A percentile compares a stretch with the other conserved stretches of the same genome.
phyloP scores from a whole-genome alignment of 139 green algal genomes.

The Coccomyxa sp. region DNA sequence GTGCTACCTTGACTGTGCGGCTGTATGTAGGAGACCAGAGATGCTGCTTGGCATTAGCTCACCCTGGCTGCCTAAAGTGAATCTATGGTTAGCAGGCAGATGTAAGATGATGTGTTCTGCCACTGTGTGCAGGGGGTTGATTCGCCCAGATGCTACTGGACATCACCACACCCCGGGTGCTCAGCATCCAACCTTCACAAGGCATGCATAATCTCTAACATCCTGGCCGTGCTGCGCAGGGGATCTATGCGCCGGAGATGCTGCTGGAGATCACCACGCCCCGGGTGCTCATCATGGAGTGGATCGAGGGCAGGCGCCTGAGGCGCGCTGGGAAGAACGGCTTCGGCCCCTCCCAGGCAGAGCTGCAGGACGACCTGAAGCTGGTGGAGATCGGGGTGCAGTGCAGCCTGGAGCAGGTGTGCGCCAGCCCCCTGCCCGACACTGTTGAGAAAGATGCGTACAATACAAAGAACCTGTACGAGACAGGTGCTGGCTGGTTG shows the following conservation, averaged over 20 bases:
- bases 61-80: too few relatives aligned
- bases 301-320: slow-evolving; percentile 80
- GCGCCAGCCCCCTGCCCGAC: too few relatives aligned
- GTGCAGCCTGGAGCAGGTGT: slow-evolving; percentile 33
- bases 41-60: too few relatives aligned
- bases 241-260: slow-evolving; percentile 57
- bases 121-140: background rate
- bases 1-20: background rate
- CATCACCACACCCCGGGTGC: background rate
- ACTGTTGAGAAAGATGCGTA: too few relatives aligned
- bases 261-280: slow-evolving; percentile 36
- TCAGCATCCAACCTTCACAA: background rate
- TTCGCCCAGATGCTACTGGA: background rate
- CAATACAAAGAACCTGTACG: background rate
- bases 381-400: slow-evolving; percentile 74
- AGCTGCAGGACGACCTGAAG: slow-evolving; percentile 61
- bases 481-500: background rate
- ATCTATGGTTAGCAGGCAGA: too few relatives aligned
- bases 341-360: background rate
- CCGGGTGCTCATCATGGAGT: slow-evolving; percentile 86
- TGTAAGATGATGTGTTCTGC: too few relatives aligned
- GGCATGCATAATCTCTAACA: background rate
- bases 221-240: slow-evolving; percentile 14
- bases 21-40: too few relatives aligned
- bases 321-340: slow-evolving; percentile 33